These are phyloP conservation scores for Pleurotus tuoliensis DNA, from an alignment of 768 basidiomycete genomes.

Conservation along the genomic window DNA sequence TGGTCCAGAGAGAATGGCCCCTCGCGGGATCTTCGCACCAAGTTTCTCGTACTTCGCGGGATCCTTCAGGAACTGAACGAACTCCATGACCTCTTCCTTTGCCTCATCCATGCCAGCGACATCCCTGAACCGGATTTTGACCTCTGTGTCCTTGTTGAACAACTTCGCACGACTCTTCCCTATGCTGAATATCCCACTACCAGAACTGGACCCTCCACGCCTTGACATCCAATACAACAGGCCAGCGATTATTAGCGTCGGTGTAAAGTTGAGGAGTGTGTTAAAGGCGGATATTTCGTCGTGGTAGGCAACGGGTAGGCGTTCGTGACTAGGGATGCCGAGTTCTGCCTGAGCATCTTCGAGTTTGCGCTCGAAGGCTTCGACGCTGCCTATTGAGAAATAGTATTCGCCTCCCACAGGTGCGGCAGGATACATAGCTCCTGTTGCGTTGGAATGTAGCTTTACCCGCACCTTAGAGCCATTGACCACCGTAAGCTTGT, in stretches of 20 bases:
- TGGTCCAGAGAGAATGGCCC: constrained; percentile 91
- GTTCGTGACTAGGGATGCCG: constrained; percentile 86
- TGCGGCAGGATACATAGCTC: constrained; percentile 66
- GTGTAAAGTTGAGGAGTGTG: constrained; percentile 86
- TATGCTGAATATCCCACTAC: constrained; percentile 90
- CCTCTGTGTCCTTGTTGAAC: constrained; percentile 96
- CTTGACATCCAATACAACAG: constrained; percentile 86
- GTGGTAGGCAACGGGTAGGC: constrained; percentile 95
- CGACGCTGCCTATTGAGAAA: constrained; percentile 97
- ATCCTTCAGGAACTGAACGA: constrained; percentile 98
- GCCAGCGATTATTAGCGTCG: constrained; percentile 90
- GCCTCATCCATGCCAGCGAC: constrained; percentile 99
- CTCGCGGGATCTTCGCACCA: constrained; percentile 96
- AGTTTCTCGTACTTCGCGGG: constrained; percentile 92
- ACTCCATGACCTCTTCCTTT: constrained; percentile 99
- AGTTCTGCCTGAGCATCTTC: constrained; percentile 92
- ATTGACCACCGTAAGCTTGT: constrained; percentile 90
- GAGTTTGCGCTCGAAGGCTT: constrained; percentile 92
- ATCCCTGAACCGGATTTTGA: constrained; percentile 91
- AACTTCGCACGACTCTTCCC: constrained; percentile 93
- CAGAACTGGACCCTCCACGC: constrained; percentile 57
- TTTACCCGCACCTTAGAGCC: constrained; percentile 87
- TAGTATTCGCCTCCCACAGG: constrained; percentile 62
- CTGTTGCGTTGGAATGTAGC: constrained; percentile 86
- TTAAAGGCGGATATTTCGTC: constrained; percentile 87